Evolutionary conservation across 1,139 yeast genomes (phyloP), one percentile per base, ranked within the genome.

Genomic region (Geotrichum histeridarum): DNA sequence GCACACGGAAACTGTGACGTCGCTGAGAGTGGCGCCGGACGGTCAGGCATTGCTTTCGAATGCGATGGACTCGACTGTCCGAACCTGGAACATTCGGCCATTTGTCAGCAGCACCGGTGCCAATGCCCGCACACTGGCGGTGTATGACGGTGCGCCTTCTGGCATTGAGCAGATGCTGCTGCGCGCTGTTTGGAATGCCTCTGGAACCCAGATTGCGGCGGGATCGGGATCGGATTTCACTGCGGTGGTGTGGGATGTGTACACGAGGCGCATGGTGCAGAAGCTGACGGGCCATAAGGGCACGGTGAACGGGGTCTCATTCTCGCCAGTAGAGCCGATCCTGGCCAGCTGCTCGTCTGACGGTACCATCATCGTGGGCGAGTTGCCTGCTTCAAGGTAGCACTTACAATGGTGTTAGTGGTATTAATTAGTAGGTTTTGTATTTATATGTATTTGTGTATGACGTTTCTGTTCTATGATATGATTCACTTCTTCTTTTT

Each of bases 251-350:
- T 86, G 93, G 90, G 84, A 83, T 58, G 70, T 77, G n/a, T 73
- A 74, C 3, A 70, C 83, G 0, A 71, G 81, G 52, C 73, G 73
- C 48, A 60, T 83, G 22, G 59, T 74, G 11, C 71, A 74, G 49
- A 82, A 82, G 61, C 67, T 77, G 12, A 70, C 74, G 3, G 91
- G 90, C 1, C 93, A 86, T 63, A 63, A 66, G 7, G 86, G 89
- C 0, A 69, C 82, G 0, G 86, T 83, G 0, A 69, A 83, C 32
- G 89, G 81, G 64, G 79, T 84, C 4, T 81, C 77, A 0, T 72
- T 80, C 53, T 59, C 65, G 30, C 71, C 70, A 14, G 17, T 43
- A 7, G 66, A 62, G 46, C 51, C 53, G 11, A 52, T 60, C 9
- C 33, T 64, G 17, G 60, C 61, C n/a, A 60, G 64, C 14, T 67